Evolutionary conservation across 495 filamentous ascomycete species (phyloP).

Genomic region (Monascus purpureus): DNA sequence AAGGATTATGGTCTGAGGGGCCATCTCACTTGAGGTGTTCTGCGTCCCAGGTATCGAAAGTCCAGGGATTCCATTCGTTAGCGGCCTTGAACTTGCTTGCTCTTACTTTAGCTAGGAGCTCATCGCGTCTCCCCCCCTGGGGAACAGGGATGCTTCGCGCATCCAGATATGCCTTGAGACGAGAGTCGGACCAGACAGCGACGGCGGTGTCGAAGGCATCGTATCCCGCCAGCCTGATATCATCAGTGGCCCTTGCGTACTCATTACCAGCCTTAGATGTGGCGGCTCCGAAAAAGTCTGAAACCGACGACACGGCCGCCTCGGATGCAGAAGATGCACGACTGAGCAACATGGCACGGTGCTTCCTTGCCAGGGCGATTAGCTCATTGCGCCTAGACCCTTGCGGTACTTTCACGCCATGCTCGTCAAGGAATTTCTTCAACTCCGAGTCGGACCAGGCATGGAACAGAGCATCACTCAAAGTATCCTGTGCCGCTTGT

Average conservation of each 20-base stretch:
- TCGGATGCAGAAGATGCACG: slow-evolving; percentile 42
- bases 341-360: slow-evolving; percentile 60
- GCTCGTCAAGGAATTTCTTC: slow-evolving; percentile 67
- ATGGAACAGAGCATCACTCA: slow-evolving; percentile 75
- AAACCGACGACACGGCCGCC: slow-evolving; percentile 30
- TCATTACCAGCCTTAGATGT: slow-evolving; percentile 70
- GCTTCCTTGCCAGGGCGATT: slow-evolving; percentile 77
- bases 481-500: slow-evolving; percentile 48
- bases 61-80: slow-evolving; percentile 62
- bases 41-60: slow-evolving; percentile 68
- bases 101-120: slow-evolving; percentile 64
- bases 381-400: slow-evolving; percentile 84
- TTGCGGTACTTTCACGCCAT: slow-evolving; percentile 71
- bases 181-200: slow-evolving; percentile 53
- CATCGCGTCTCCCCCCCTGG: slow-evolving; percentile 60
- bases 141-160: slow-evolving; percentile 51
- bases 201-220: slow-evolving; percentile 54
- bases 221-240: slow-evolving; percentile 46
- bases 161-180: slow-evolving; percentile 59
- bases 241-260: slow-evolving; percentile 61
- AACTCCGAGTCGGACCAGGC: slow-evolving; percentile 74
- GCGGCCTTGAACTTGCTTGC: slow-evolving; percentile 59
- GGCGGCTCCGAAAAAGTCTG: slow-evolving; percentile 61
- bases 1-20: slow-evolving; percentile 1
- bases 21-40: slow-evolving; percentile 54